These are phyloP conservation scores for Coemansia sp. DNA, from an alignment of 192 early-diverging fungal genomes.

Conservation along the genomic window DNA sequence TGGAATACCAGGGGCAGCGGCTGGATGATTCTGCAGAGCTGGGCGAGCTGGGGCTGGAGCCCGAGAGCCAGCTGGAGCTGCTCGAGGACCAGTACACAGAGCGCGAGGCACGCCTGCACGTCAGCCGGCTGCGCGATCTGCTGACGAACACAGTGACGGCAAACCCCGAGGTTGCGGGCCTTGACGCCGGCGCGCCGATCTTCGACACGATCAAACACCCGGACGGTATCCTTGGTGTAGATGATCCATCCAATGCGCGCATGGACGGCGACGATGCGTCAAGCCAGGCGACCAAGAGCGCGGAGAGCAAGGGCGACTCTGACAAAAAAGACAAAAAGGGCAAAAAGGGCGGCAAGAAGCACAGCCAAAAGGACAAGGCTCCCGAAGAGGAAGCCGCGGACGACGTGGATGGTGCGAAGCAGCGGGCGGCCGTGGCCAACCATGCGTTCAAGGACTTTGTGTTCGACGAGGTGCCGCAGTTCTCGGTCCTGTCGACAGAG, in stretches of 20 bases:
- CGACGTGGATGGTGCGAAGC: slow-evolving; percentile 2
- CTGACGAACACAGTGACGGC: slow-evolving; percentile 64
- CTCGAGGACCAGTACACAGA: slow-evolving; percentile 86
- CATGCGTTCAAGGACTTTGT: slow-evolving; percentile 25
- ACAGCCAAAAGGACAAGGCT: neutral
- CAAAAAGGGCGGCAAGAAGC: slow-evolving; percentile 19
- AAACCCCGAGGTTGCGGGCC: slow-evolving; percentile 40
- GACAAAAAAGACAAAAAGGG: slow-evolving; percentile 24
- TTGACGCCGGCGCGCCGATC: slow-evolving; percentile 77
- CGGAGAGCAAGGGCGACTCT: slow-evolving; percentile 5
- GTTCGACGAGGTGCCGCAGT: slow-evolving; percentile 17
- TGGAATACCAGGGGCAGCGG: slow-evolving; percentile 68
- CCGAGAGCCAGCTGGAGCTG: slow-evolving; percentile 65
- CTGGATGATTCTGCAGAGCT: slow-evolving; percentile 76
- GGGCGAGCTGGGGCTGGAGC: slow-evolving; percentile 65
- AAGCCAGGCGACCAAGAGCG: neutral
- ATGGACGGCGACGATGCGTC: slow-evolving; percentile 4
- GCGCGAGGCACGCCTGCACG: slow-evolving; percentile 86
- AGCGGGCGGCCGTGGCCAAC: slow-evolving; percentile 8
- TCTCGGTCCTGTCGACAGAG: slow-evolving; percentile 58
- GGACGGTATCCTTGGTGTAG: slow-evolving; percentile 5
- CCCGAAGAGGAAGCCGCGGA: neutral
- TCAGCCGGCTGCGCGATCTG: slow-evolving; percentile 84
- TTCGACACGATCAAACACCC: slow-evolving; percentile 51
- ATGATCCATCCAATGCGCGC: neutral